phyloP scores from a whole-genome alignment of 805 yeast genomes.

The Kodamaea neixiangensis region DNA sequence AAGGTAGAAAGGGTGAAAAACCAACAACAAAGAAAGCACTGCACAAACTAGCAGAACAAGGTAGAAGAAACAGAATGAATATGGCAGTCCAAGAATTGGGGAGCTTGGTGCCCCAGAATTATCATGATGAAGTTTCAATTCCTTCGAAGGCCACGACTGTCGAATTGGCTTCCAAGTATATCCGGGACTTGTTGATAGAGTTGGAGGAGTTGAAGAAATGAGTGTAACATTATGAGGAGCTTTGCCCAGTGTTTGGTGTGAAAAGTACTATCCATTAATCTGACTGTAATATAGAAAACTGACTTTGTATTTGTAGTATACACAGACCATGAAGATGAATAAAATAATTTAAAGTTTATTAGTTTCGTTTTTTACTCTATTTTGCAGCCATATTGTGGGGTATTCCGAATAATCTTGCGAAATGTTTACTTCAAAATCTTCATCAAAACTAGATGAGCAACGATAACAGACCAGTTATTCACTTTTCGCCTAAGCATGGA shows the following conservation, averaged over 20 bases:
- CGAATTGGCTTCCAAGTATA: conserved; percentile 79
- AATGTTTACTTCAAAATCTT: not conserved
- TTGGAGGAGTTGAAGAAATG: conserved; percentile 20
- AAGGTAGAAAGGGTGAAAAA: conserved; percentile 21
- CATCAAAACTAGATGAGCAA: not conserved
- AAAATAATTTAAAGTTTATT: not conserved
- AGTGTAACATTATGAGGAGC: not conserved
- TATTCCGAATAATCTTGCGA: not conserved
- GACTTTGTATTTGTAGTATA: not conserved
- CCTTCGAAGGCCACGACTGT: conserved; percentile 96
- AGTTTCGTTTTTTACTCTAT: too few species aligned
- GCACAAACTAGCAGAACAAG: conserved; percentile 95
- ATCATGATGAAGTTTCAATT: conserved; percentile 57
- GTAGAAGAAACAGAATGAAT: conserved; percentile 90
- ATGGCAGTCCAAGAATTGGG: conserved; percentile 78
- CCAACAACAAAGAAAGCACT: conserved; percentile 61
- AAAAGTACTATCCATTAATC: conserved; percentile 1
- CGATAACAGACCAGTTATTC: conserved; percentile 18
- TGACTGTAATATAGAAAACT: not conserved
- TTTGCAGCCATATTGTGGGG: not conserved
- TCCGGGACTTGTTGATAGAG: conserved; percentile 39
- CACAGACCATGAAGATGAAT: not conserved
- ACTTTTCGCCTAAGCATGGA: conserved; percentile 34
- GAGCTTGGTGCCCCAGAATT: conserved; percentile 60
- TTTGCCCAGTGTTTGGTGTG: not conserved